Conservation (phyloP, 352 stramenopile species). For the Pythium brassicae region DNA sequence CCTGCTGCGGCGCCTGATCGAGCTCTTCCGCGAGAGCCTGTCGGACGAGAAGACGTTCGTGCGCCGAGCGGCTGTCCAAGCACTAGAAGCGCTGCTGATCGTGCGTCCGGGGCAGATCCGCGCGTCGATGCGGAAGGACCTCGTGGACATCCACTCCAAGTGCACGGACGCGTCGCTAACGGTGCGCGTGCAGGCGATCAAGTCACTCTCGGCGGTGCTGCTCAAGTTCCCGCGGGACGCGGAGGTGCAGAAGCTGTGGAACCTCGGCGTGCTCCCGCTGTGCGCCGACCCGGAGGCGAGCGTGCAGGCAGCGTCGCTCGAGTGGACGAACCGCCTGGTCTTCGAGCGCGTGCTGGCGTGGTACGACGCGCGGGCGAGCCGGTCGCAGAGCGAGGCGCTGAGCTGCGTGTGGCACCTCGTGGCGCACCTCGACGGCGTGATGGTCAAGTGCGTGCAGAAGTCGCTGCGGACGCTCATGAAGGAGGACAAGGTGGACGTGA, state of each 20-base stretch:
- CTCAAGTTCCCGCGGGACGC: slow-evolving; percentile 60
- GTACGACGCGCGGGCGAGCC: slow-evolving; percentile 40
- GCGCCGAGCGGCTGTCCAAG: slow-evolving; percentile 72
- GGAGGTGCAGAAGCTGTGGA: slow-evolving; percentile 81
- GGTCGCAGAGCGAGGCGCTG: slow-evolving; percentile 18
- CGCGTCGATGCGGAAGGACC: slow-evolving; percentile 49
- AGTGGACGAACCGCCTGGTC: slow-evolving; percentile 51
- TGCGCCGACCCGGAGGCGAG: slow-evolving; percentile 75
- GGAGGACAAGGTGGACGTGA: slow-evolving; percentile 47
- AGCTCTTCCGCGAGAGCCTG: slow-evolving; percentile 70
- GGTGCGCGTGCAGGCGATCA: slow-evolving; percentile 79
- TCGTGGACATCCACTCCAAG: slow-evolving; percentile 74
- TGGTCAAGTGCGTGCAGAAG: slow-evolving; percentile 73
- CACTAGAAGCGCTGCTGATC: slow-evolving; percentile 63
- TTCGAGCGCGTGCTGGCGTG: slow-evolving; percentile 65
- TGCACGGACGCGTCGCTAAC: slow-evolving; percentile 74
- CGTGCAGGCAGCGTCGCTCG: slow-evolving; percentile 61
- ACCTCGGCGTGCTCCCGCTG: slow-evolving; percentile 75
- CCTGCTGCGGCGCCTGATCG: slow-evolving; percentile 63
- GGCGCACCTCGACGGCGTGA: slow-evolving; percentile 70
- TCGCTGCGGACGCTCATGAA: slow-evolving; percentile 67
- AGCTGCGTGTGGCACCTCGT: slow-evolving; percentile 60
- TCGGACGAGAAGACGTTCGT: slow-evolving; percentile 84
- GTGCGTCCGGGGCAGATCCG: slow-evolving; percentile 45
- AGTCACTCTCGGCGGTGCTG: slow-evolving; percentile 75